A percentile compares a stretch with the other conserved stretches of the same genome.
Conservation (phyloP, 78 protist genomes). For the Pigoraptor vietnamica region DNA sequence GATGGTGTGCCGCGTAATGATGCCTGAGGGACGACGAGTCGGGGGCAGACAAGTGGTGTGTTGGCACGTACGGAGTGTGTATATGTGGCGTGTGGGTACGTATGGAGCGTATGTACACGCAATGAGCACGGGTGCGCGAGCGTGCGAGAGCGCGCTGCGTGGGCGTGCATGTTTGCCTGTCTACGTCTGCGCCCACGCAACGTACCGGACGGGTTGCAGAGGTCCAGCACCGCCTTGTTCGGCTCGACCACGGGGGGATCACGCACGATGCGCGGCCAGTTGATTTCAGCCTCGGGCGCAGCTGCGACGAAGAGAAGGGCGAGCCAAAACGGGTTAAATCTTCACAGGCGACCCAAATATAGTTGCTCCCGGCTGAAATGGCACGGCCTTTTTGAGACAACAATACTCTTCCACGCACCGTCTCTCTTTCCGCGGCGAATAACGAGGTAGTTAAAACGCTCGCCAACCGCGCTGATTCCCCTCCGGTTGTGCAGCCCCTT, state of each 20-base stretch:
- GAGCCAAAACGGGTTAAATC: too few relatives aligned
- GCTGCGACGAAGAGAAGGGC: too few relatives aligned
- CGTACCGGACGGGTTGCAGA: background rate
- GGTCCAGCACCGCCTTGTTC: background rate
- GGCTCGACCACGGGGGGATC: background rate
- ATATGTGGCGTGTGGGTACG: background rate
- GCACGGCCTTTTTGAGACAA: background rate
- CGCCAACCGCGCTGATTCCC: too few relatives aligned
- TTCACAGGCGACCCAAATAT: too few relatives aligned
- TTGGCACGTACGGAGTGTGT: background rate
- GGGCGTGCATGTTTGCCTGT: too few relatives aligned
- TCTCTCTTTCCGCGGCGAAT: background rate
- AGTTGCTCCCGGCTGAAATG: background rate
- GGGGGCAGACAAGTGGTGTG: background rate
- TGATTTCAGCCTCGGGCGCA: too few relatives aligned
- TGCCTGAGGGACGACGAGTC: background rate
- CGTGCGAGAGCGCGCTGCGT: too few relatives aligned
- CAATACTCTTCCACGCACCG: background rate
- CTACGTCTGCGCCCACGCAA: background rate
- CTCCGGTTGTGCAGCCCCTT: too few relatives aligned
- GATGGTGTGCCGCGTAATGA: background rate
- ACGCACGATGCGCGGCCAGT: background rate
- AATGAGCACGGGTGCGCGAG: background rate
- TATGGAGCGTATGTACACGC: background rate
- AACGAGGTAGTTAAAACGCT: background rate